A percentile compares a stretch with the other conserved stretches of the same genome.
Conservation (phyloP, 1,284 basidiomycete species). For the Ganoderma lingzhi region DNA sequence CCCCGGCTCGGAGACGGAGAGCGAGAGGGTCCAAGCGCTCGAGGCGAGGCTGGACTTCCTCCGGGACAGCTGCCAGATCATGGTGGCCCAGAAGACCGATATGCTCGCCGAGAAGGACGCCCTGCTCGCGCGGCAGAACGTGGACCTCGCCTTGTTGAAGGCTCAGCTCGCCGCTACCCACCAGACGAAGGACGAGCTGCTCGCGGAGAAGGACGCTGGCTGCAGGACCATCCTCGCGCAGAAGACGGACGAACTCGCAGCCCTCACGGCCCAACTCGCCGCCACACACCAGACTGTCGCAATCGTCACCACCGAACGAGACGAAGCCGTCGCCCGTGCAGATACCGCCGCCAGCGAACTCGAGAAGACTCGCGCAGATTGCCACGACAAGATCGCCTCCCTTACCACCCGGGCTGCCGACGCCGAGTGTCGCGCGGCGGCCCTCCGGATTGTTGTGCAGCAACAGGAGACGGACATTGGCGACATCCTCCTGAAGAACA, state of each 20-base stretch:
- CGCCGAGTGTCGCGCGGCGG: background rate
- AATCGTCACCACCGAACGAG: background rate
- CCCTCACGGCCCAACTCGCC: background rate
- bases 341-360: background rate
- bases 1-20: background rate
- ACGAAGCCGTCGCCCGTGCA: background rate
- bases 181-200: background rate
- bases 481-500: background rate
- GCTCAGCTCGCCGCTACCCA: background rate
- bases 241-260: background rate
- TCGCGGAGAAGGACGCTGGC: background rate
- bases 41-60: slow-evolving; percentile 1
- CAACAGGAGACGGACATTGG: background rate
- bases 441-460: background rate
- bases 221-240: background rate
- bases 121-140: background rate
- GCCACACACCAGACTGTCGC: background rate
- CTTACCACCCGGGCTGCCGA: background rate
- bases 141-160: background rate
- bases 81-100: background rate
- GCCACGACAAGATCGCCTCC: background rate
- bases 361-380: background rate
- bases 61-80: background rate
- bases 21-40: background rate
- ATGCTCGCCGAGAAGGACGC: background rate